These are phyloP conservation scores for Dissophora globulifera DNA, from an alignment of 192 early-diverging fungal species.

Conservation along the genomic window DNA sequence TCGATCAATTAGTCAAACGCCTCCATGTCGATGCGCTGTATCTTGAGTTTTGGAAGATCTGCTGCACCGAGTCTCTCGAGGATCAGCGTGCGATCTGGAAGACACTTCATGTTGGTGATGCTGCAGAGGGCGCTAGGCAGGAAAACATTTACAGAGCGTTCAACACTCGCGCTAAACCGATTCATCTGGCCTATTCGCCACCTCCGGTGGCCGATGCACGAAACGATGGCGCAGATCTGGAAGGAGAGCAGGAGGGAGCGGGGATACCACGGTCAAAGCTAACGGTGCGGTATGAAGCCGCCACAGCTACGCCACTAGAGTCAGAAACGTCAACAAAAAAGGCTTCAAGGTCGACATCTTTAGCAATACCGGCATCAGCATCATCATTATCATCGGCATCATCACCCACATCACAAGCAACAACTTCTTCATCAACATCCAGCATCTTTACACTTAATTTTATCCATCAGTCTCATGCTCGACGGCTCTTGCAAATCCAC, in stretches of 20 bases:
- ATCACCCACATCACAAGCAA: neutral
- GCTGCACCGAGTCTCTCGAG: constrained; percentile 12
- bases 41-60: constrained; percentile 44
- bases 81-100: constrained; percentile 34
- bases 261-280: neutral
- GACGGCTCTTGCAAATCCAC: constrained; percentile 39
- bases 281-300: neutral
- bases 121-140: neutral
- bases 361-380: neutral
- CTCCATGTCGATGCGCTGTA: constrained; percentile 28
- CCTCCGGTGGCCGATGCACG: too few relatives aligned
- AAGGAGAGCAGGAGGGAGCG: neutral
- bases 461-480: constrained; percentile 16
- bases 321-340: too few relatives aligned
- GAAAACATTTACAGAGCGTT: constrained; percentile 31
- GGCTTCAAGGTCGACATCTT: too few relatives aligned
- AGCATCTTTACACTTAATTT: constrained; percentile 1
- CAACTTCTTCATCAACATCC: neutral
- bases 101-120: neutral
- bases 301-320: too few relatives aligned
- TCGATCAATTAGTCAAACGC: constrained; percentile 12
- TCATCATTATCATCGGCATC: neutral
- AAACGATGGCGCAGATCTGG: too few relatives aligned
- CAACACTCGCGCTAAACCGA: constrained; percentile 12
- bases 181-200: neutral